A percentile compares a stretch with the other conserved stretches of the same genome.
Evolutionary conservation across 495 filamentous ascomycete species (phyloP).

Genomic region (Aspergillus sparsus): DNA sequence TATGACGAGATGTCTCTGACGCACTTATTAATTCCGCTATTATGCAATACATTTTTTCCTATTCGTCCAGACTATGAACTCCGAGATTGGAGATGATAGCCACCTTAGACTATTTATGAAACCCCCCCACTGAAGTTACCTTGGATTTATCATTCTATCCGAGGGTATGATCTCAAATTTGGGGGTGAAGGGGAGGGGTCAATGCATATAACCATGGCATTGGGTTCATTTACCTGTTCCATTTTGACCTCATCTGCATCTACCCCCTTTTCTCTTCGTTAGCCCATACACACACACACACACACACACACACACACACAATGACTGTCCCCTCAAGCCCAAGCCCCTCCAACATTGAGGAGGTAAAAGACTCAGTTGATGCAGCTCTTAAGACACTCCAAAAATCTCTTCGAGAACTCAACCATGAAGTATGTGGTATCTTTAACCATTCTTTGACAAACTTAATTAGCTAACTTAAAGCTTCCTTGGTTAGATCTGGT

Average conservation of each 20-base stretch:
- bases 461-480: not conserved
- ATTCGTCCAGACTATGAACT: not conserved
- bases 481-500: constrained; percentile 49
- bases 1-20: not conserved
- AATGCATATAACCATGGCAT: not conserved
- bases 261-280: not conserved
- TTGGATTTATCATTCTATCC: not conserved
- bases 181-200: not conserved
- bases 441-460: not conserved
- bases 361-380: constrained; percentile 35
- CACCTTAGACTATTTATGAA: not conserved
- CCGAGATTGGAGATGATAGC: not conserved
- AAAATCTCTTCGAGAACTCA: constrained; percentile 34
- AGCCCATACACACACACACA: not conserved
- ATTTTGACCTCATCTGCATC: not conserved
- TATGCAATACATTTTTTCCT: constrained; percentile 3
- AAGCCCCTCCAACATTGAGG: constrained; percentile 18
- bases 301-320: not conserved
- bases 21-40: constrained; percentile 1
- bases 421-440: constrained; percentile 23
- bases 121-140: too few relatives aligned
- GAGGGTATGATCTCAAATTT: not conserved
- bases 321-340: constrained; percentile 16
- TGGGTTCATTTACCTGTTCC: not conserved
- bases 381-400: constrained; percentile 27